A percentile compares a stretch with the other conserved stretches of the same genome.
These are phyloP conservation scores for Halophytophthora batemanensis DNA, from an alignment of 352 stramenopile species.

Conservation along the genomic window DNA sequence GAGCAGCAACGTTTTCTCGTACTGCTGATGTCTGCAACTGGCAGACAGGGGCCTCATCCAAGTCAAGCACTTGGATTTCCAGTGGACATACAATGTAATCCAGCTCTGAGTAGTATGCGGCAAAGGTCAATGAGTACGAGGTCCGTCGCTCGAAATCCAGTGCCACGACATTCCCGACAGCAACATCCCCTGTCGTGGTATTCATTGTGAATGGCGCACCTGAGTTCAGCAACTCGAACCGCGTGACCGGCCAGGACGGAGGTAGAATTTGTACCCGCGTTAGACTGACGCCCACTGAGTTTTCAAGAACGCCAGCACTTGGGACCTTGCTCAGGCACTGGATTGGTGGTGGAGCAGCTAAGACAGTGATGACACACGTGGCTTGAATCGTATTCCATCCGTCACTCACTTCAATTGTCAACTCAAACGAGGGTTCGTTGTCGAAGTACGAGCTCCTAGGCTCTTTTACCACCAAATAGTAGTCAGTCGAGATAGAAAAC, in stretches of 20 bases:
- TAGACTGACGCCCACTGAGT: slow-evolving; percentile 11
- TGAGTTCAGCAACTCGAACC: slow-evolving; percentile 8
- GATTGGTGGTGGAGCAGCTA: slow-evolving; percentile 33
- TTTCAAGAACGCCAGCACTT: slow-evolving; percentile 15
- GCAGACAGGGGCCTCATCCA: slow-evolving; percentile 48
- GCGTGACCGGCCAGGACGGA: not conserved
- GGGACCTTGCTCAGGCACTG: slow-evolving; percentile 21
- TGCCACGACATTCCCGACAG: slow-evolving; percentile 18
- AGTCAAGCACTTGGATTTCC: slow-evolving; percentile 35
- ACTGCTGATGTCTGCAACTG: slow-evolving; percentile 13
- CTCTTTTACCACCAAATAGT: slow-evolving; percentile 14
- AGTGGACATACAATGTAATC: slow-evolving; percentile 40
- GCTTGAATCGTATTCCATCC: slow-evolving; percentile 20
- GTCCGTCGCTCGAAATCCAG: slow-evolving; percentile 41
- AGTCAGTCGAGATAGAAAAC: slow-evolving; percentile 17
- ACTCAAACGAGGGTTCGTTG: not conserved
- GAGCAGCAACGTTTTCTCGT: slow-evolving; percentile 30
- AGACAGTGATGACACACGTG: slow-evolving; percentile 12
- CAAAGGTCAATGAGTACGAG: slow-evolving; percentile 31
- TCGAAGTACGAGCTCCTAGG: not conserved
- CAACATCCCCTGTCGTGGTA: slow-evolving; percentile 26
- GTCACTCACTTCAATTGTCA: slow-evolving; percentile 18
- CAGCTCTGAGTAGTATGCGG: slow-evolving; percentile 27
- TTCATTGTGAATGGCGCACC: slow-evolving; percentile 37
- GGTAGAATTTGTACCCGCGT: slow-evolving; percentile 11